A percentile compares a stretch with the other conserved stretches of the same genome.
Evolutionary conservation across 768 basidiomycete genomes (phyloP).

Genomic region (Trametopsis cervina): DNA sequence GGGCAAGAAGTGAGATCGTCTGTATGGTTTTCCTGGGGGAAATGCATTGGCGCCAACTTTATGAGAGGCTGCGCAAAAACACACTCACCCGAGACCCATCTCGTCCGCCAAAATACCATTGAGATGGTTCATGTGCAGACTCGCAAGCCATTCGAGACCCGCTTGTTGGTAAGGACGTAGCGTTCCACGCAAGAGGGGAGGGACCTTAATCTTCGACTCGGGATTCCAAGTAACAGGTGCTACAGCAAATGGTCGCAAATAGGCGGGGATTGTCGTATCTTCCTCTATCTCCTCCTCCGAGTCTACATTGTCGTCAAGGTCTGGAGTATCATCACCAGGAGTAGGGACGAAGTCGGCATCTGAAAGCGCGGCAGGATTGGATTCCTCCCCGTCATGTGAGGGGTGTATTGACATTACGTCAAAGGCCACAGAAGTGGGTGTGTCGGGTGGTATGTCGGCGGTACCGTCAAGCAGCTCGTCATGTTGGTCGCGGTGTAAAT

Average conservation of each 20-base stretch:
- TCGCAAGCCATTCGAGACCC: conserved; percentile 92
- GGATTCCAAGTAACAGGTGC: conserved; percentile 65
- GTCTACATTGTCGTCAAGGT: conserved; percentile 1
- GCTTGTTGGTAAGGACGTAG: conserved; percentile 91
- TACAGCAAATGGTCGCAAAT: conserved; percentile 65
- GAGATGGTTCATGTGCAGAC: conserved; percentile 70
- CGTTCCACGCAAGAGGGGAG: conserved; percentile 76
- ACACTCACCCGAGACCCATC: conserved; percentile 85
- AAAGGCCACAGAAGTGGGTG: neutral
- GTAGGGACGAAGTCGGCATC: neutral
- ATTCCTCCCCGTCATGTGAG: neutral
- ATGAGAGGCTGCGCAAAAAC: neutral
- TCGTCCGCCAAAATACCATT: conserved; percentile 89
- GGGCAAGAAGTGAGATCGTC: conserved; percentile 89
- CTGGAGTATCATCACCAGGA: neutral
- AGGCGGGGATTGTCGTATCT: conserved; percentile 28
- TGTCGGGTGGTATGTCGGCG: neutral
- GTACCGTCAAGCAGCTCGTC: neutral
- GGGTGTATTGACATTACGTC: neutral
- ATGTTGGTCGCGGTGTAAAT: neutral
- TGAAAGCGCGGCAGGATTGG: neutral
- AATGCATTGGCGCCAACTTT: conserved; percentile 3
- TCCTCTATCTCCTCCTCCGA: conserved; percentile 35
- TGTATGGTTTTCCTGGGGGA: conserved; percentile 83
- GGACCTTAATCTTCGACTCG: conserved; percentile 49